Base-by-base conservation (phyloP, 345 rosid genomes). In the Firmiana major region DNA sequence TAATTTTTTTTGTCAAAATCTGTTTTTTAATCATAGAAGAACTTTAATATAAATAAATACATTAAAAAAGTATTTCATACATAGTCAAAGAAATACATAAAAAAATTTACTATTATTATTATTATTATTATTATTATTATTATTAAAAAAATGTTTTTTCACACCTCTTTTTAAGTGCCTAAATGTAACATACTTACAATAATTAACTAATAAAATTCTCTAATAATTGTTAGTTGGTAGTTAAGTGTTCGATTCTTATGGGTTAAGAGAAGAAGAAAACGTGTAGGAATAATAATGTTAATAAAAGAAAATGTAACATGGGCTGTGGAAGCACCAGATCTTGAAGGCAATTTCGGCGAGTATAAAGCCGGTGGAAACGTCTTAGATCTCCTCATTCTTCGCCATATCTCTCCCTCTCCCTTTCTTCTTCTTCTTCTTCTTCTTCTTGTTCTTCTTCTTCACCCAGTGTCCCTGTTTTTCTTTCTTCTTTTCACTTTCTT, bases 331-430 rank as follows among this genome's bases (percentile, higher is more conserved):
- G 54, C 36, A 70, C 74, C 42, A 43, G 74, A 51, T 71, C 43
- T 34, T 26, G 19, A 62, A 26, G 58, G 22, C 0, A 4, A 0
- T 5, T 26, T 46, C 2, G 24, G 42, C 54, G 43, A 10, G 19
- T 72, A 72, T 73, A 66, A 65, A 58, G 45, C 21, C 15, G 12
- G 38, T 36, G 62, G 43, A 40, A 22, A 26, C 12, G 71, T 31
- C 38, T 57, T 36, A 0, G 71, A 77, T 77, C 54, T 31, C 78
- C 64, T 40, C 78, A 59, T 81, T 72, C 78, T 45, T 66, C 71
- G 78, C 63, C 80, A 36, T 69, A 31, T 22, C 31, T 6, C 15
- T 63, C 68, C 72, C 76, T 65, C 55, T 36, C 4, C 6, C n/a
- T 51, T 48, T 43, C 17, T 12, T 13, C 17, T 59, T 46, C 49